These are phyloP conservation scores for Fraxinus quadrangulata DNA, from an alignment of 257 asterid genomes.

Conservation along the genomic window DNA sequence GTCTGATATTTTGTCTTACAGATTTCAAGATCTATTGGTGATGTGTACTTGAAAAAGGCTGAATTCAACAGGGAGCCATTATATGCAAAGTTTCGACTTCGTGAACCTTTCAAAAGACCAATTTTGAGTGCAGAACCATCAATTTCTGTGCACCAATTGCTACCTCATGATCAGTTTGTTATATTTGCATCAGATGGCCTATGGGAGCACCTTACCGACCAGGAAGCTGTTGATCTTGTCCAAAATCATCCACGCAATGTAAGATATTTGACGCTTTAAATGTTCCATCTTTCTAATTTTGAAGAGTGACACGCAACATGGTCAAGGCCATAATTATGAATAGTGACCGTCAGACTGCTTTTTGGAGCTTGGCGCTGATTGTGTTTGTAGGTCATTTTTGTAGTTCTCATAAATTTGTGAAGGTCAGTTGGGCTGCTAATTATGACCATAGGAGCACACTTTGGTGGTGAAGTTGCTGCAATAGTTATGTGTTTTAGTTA, in stretches of 20 bases:
- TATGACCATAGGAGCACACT: neutral
- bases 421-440: neutral
- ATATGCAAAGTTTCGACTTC: conserved; percentile 62
- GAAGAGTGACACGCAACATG: neutral
- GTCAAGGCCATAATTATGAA: neutral
- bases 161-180: conserved; percentile 64
- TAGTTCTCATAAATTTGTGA: neutral
- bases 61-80: conserved; percentile 70
- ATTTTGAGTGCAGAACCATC: conserved; percentile 71
- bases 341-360: neutral
- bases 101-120: conserved; percentile 67
- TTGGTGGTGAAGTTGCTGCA: conserved; percentile 1
- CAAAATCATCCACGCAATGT: conserved; percentile 64
- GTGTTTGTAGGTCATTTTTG: conserved; percentile 4
- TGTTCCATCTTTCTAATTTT: conserved; percentile 1
- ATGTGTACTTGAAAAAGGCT: conserved; percentile 59
- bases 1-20: conserved; percentile 31
- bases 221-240: conserved; percentile 68
- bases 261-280: conserved; percentile 32
- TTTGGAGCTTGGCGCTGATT: neutral
- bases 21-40: conserved; percentile 71
- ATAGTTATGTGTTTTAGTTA: neutral
- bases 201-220: conserved; percentile 73
- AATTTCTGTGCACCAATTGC: conserved; percentile 53
- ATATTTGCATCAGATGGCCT: conserved; percentile 76